Evolutionary conservation across 2,329 filamentous ascomycete genomes (phyloP).

Genomic region (Cyanodermella asteris): DNA sequence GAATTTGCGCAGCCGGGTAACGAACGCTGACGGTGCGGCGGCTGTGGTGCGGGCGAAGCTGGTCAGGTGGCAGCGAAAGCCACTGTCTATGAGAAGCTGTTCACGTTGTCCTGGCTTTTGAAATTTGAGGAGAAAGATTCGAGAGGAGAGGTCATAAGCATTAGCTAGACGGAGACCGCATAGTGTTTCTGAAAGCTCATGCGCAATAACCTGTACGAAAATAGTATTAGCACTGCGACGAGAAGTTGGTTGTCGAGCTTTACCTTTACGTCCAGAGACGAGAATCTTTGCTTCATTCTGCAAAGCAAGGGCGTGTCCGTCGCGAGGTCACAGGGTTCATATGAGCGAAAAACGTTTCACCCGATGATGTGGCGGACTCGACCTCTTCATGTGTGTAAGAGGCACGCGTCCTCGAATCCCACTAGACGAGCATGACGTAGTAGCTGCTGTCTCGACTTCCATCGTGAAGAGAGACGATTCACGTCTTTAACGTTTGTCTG

Average conservation of each 20-base stretch:
- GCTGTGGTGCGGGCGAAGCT: constrained; percentile 75
- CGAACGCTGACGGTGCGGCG: constrained; percentile 64
- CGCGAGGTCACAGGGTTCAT: too few species aligned
- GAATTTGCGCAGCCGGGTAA: constrained; percentile 63
- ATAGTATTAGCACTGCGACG: not conserved
- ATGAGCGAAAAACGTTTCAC: too few species aligned
- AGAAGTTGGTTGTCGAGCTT: constrained; percentile 2
- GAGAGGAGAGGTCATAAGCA: constrained; percentile 86
- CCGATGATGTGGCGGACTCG: too few species aligned
- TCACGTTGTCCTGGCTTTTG: constrained; percentile 73
- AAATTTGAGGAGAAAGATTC: constrained; percentile 90
- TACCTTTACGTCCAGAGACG: constrained; percentile 35
- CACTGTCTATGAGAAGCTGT: constrained; percentile 80
- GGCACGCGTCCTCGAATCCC: too few species aligned
- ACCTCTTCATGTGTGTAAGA: too few species aligned
- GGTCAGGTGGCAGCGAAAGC: constrained; percentile 88
- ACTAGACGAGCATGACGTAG: too few species aligned
- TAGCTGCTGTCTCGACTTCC: too few species aligned
- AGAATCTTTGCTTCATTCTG: constrained; percentile 41
- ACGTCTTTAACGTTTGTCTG: too few species aligned
- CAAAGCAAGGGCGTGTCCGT: too few species aligned
- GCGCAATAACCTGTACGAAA: constrained; percentile 54
- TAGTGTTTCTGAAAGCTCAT: constrained; percentile 65
- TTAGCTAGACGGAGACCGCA: constrained; percentile 68
- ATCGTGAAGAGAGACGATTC: too few species aligned